These are phyloP conservation scores for Sporothrix humicola DNA, from an alignment of 2,329 filamentous ascomycete genomes.

Conservation along the genomic window DNA sequence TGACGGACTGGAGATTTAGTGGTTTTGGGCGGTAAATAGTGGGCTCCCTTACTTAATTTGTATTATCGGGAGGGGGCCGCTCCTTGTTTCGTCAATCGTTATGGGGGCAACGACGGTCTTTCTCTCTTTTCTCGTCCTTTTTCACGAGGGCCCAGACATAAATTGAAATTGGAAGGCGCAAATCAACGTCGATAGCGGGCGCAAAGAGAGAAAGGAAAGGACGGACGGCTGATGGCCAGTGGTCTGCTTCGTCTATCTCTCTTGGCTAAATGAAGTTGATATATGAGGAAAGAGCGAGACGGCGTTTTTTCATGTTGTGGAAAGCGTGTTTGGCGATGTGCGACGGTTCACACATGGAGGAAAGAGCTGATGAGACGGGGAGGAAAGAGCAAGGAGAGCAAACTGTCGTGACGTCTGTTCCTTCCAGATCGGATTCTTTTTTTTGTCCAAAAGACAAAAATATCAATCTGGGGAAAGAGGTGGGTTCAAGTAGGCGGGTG, in stretches of 20 bases:
- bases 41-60: slow-evolving; percentile 24
- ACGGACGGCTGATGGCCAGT: not conserved
- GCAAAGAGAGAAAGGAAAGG: not conserved
- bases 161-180: slow-evolving; percentile 26
- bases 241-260: not conserved
- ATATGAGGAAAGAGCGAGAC: slow-evolving; percentile 28
- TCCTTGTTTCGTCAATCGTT: slow-evolving; percentile 28
- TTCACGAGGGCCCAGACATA: not conserved
- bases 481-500: slow-evolving; percentile 28
- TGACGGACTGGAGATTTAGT: not conserved
- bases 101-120: slow-evolving; percentile 26
- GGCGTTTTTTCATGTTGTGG: slow-evolving; percentile 30
- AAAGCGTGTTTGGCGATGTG: not conserved
- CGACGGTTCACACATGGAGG: not conserved
- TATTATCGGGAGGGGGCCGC: slow-evolving; percentile 11
- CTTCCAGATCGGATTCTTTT: slow-evolving; percentile 6
- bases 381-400: not conserved
- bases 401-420: slow-evolving; percentile 21
- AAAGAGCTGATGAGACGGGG: not conserved
- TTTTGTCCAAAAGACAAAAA: not conserved
- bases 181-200: slow-evolving; percentile 11
- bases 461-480: slow-evolving; percentile 21
- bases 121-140: not conserved
- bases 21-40: not conserved
- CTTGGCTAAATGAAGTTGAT: slow-evolving; percentile 18